Evolutionary conservation across 2,329 filamentous ascomycete species (phyloP).

Genomic region (Pseudogymnoascus destructans): DNA sequence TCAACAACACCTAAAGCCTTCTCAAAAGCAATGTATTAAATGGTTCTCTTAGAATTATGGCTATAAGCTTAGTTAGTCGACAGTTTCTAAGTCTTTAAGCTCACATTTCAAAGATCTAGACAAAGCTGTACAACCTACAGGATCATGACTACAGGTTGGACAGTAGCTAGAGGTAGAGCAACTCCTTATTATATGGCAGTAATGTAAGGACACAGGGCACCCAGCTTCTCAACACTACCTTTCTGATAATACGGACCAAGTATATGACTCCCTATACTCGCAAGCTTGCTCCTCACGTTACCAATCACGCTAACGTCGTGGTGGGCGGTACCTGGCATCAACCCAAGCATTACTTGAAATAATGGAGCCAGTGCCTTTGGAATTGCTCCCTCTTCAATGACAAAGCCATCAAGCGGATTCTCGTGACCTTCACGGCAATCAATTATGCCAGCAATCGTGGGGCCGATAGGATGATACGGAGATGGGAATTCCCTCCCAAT

Average conservation of each 20-base stretch:
- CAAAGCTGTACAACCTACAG: too few species aligned
- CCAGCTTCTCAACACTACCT: constrained; percentile 42
- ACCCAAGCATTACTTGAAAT: constrained; percentile 43
- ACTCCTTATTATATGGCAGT: too few species aligned
- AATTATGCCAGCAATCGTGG: constrained; percentile 50
- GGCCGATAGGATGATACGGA: constrained; percentile 41
- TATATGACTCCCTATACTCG: constrained; percentile 39
- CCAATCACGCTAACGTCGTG: constrained; percentile 29
- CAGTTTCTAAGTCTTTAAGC: too few species aligned
- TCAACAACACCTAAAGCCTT: too few species aligned
- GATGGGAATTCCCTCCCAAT: constrained; percentile 39
- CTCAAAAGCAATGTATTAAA: too few species aligned
- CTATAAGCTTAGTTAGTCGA: too few species aligned
- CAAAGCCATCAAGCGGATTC: constrained; percentile 46
- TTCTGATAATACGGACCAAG: constrained; percentile 43
- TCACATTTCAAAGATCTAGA: too few species aligned
- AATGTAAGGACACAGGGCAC: too few species aligned
- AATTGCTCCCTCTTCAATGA: constrained; percentile 51
- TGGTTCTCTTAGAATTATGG: too few species aligned
- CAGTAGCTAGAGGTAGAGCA: too few species aligned
- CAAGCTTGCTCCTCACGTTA: constrained; percentile 34
- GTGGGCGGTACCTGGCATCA: constrained; percentile 36
- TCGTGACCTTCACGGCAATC: constrained; percentile 40
- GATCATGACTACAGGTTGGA: too few species aligned
- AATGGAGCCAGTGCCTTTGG: constrained; percentile 43